A percentile compares a stretch with the other conserved stretches of the same genome.
Evolutionary conservation across 495 filamentous ascomycete species (phyloP).

Genomic region (Daldinia decipiens): DNA sequence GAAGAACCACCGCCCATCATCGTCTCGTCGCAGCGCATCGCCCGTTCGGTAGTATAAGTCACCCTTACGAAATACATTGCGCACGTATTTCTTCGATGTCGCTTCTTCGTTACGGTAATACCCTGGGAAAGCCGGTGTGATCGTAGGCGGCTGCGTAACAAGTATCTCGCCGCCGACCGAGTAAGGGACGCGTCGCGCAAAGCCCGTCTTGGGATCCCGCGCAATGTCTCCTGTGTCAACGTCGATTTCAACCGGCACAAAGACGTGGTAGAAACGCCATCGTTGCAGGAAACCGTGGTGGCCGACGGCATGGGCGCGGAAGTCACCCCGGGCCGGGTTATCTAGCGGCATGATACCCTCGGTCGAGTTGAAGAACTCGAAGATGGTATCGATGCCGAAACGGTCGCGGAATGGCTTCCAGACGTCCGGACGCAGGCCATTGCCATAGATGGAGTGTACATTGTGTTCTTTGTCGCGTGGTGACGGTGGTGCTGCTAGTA

Average conservation of each 20-base stretch:
- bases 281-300: conserved; percentile 74
- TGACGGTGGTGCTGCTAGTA: conserved; percentile 73
- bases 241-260: conserved; percentile 75
- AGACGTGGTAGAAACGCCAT: conserved; percentile 58
- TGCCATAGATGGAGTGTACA: conserved; percentile 76
- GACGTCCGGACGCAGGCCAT: conserved; percentile 80
- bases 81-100: conserved; percentile 73
- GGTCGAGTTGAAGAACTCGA: conserved; percentile 74
- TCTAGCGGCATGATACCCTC: conserved; percentile 70
- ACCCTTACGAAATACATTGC: conserved; percentile 76
- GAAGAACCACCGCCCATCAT: conserved; percentile 82
- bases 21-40: conserved; percentile 71
- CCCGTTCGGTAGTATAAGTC: conserved; percentile 81
- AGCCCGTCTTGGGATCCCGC: conserved; percentile 72
- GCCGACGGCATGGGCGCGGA: conserved; percentile 70
- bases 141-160: conserved; percentile 64
- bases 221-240: conserved; percentile 70
- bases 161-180: conserved; percentile 80
- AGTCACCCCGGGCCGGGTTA: conserved; percentile 69
- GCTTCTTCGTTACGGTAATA: conserved; percentile 76
- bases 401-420: conserved; percentile 75
- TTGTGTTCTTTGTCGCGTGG: conserved; percentile 72
- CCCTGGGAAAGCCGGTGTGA: conserved; percentile 67
- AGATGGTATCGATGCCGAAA: conserved; percentile 67
- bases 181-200: conserved; percentile 69